Conservation (phyloP, 73 alveolate species). For the Diophrys appendiculata region DNA sequence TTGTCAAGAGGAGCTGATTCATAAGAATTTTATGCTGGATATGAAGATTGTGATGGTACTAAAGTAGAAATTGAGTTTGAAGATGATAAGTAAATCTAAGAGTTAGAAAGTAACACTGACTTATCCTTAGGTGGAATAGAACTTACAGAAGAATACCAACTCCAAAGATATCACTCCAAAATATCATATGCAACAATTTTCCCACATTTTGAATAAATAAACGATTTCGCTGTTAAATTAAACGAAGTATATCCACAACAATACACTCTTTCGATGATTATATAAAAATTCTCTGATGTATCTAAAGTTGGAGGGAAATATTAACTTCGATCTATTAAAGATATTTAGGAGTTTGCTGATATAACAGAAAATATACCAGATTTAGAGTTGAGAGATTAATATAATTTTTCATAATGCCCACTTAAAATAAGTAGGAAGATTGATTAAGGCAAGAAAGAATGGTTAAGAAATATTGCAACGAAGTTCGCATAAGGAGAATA, state of each 20-base stretch:
- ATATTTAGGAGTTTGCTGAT: conserved; percentile 28
- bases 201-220: conserved; percentile 51
- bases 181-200: conserved; percentile 59
- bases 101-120: neutral
- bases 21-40: conserved; percentile 12
- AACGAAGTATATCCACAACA: conserved; percentile 13
- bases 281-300: conserved; percentile 28
- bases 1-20: neutral
- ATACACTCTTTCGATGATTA: conserved; percentile 20
- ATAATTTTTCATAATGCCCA: conserved; percentile 46
- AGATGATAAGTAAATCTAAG: conserved; percentile 8
- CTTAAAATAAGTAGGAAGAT: conserved; percentile 24
- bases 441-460: neutral
- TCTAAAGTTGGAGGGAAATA: conserved; percentile 39
- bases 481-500: conserved; percentile 6
- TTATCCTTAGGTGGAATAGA: neutral
- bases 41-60: conserved; percentile 9
- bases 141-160: neutral
- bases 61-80: conserved; percentile 9
- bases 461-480: conserved; percentile 20
- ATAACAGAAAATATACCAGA: conserved; percentile 31
- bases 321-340: conserved; percentile 38
- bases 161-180: conserved; percentile 17
- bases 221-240: conserved; percentile 39
- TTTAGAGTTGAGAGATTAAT: conserved; percentile 23